Conservation (phyloP, 345 rosid species). For the Streptanthus diversifolius region DNA sequence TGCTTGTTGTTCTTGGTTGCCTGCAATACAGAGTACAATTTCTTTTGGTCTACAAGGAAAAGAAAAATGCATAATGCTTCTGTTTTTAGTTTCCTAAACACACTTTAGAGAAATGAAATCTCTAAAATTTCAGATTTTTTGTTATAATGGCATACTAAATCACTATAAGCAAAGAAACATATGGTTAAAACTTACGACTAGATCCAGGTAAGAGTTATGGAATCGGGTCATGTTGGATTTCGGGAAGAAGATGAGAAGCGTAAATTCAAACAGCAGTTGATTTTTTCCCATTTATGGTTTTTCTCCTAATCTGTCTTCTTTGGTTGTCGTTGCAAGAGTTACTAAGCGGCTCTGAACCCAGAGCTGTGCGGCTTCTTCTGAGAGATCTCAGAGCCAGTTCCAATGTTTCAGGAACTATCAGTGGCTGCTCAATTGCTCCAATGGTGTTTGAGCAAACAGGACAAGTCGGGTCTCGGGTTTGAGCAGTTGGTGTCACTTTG, state of each 20-base stretch:
- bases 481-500: conserved; percentile 59
- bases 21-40: not conserved
- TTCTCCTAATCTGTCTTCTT: conserved; percentile 36
- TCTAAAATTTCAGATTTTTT: not conserved
- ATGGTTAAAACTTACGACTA: not conserved
- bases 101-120: not conserved
- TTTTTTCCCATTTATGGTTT: conserved; percentile 40
- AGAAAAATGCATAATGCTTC: not conserved
- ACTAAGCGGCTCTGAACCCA: conserved; percentile 43
- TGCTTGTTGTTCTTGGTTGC: not conserved
- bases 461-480: conserved; percentile 71
- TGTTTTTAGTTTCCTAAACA: not conserved
- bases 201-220: not conserved
- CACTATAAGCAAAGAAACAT: not conserved
- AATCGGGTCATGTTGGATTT: conserved; percentile 34
- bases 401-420: conserved; percentile 56
- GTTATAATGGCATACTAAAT: not conserved
- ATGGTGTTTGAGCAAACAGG: conserved; percentile 58
- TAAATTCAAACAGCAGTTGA: conserved; percentile 46
- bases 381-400: conserved; percentile 61
- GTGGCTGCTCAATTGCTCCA: conserved; percentile 44
- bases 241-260: conserved; percentile 44
- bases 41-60: not conserved
- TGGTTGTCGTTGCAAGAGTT: conserved; percentile 28
- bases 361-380: conserved; percentile 49